Evolutionary conservation across 176 grass and related monocot genomes (phyloP).

Genomic region (Musa schizocarpa): DNA sequence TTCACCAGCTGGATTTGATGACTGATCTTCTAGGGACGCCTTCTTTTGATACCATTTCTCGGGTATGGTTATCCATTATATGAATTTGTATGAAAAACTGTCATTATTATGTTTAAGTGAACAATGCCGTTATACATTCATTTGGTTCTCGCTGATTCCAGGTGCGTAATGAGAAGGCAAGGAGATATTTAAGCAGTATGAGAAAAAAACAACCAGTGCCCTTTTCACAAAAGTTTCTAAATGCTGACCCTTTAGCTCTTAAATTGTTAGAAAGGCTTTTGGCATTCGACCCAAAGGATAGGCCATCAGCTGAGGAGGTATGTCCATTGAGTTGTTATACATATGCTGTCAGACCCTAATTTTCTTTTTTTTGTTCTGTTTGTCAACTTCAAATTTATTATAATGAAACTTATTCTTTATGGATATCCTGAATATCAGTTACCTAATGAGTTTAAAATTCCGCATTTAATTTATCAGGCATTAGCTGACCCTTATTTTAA

Average conservation of each 20-base stretch:
- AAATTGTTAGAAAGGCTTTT: slow-evolving; percentile 12
- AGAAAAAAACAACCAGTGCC: slow-evolving; percentile 23
- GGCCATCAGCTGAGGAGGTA: slow-evolving; percentile 18
- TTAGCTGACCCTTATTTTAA: slow-evolving; percentile 17
- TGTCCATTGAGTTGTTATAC: no score
- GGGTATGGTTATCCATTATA: background rate
- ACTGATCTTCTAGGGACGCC: slow-evolving; percentile 20
- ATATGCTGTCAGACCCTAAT: background rate
- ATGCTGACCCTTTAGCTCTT: slow-evolving; percentile 16
- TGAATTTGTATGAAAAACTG: background rate
- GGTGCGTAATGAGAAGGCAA: slow-evolving; percentile 22
- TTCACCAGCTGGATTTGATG: slow-evolving; percentile 24
- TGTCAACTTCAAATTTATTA: background rate
- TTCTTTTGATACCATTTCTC: slow-evolving; percentile 22
- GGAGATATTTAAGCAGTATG: slow-evolving; percentile 21
- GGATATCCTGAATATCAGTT: background rate
- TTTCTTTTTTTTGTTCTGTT: background rate
- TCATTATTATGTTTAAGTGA: background rate
- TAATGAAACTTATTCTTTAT: background rate
- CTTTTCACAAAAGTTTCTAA: slow-evolving; percentile 18
- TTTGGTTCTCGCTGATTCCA: background rate
- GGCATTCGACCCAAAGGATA: slow-evolving; percentile 21
- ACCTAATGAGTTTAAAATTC: background rate
- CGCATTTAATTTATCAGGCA: slow-evolving; percentile 11
- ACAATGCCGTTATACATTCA: background rate